Conservation (phyloP, 169 alveolate species). For the Plasmodium coatneyi region DNA sequence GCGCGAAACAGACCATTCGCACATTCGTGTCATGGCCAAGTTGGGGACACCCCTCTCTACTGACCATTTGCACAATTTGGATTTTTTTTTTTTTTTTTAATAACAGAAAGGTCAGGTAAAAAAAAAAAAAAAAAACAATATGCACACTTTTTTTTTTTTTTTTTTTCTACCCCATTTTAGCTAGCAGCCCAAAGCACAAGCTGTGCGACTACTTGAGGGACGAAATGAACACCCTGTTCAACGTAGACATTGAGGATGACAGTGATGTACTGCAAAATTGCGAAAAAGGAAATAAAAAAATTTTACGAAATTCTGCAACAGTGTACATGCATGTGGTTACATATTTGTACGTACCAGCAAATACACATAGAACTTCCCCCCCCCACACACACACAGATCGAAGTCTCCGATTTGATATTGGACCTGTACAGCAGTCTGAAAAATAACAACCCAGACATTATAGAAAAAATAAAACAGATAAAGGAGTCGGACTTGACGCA, state of each 20-base stretch:
- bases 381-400: slow-evolving; percentile 11
- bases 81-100: not conserved
- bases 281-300: not conserved
- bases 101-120: not conserved
- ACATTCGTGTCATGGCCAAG: not conserved
- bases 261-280: slow-evolving; percentile 35
- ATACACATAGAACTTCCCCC: not conserved
- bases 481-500: slow-evolving; percentile 14
- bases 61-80: not conserved
- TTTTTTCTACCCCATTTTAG: slow-evolving; percentile 15
- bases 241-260: slow-evolving; percentile 68
- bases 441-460: slow-evolving; percentile 40
- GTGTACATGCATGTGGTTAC: not conserved
- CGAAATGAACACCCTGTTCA: slow-evolving; percentile 47
- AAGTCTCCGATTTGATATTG: slow-evolving; percentile 62
- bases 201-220: slow-evolving; percentile 54
- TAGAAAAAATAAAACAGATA: slow-evolving; percentile 42
- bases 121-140: too few relatives aligned
- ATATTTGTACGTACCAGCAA: not conserved
- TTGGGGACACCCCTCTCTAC: not conserved
- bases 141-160: not conserved
- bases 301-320: not conserved
- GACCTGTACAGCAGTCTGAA: slow-evolving; percentile 46
- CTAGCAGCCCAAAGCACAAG: slow-evolving; percentile 18
- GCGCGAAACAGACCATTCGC: not conserved